Percentiles rank a stretch among this genome's conserved stretches.
phyloP scores from a whole-genome alignment of 331 rosid genomes.

The Pyrus hybrid region DNA sequence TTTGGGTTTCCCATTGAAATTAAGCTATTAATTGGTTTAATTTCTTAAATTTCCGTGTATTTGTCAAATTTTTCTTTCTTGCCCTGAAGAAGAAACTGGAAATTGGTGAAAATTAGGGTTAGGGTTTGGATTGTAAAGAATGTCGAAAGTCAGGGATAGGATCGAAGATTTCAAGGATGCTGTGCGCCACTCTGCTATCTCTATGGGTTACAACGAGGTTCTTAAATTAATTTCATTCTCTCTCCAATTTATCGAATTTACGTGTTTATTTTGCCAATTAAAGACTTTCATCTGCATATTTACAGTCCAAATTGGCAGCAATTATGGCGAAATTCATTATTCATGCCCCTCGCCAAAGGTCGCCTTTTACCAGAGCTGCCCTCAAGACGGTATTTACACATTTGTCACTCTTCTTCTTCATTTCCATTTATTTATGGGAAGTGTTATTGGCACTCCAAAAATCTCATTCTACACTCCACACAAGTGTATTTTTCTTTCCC shows the following conservation, averaged over 20 bases:
- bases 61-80: not conserved
- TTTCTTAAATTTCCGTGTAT: not conserved
- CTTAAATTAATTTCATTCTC: not conserved
- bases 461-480: no score
- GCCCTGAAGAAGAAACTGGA: not conserved
- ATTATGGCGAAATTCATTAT: constrained; percentile 81
- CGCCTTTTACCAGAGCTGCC: constrained; percentile 69
- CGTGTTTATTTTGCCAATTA: not conserved
- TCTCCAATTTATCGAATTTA: not conserved
- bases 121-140: constrained; percentile 4
- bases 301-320: constrained; percentile 78
- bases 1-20: not conserved
- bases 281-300: not conserved
- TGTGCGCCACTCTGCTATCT: constrained; percentile 62
- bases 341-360: constrained; percentile 70
- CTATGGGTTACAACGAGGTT: constrained; percentile 77
- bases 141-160: constrained; percentile 63
- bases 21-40: not conserved
- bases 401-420: not conserved
- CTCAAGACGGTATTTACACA: constrained; percentile 55
- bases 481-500: no score
- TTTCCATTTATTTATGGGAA: not conserved
- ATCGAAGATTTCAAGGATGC: constrained; percentile 91
- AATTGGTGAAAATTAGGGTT: not conserved
- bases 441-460: no score